Conservation (phyloP, 345 rosid species). For the Populus nigra region DNA sequence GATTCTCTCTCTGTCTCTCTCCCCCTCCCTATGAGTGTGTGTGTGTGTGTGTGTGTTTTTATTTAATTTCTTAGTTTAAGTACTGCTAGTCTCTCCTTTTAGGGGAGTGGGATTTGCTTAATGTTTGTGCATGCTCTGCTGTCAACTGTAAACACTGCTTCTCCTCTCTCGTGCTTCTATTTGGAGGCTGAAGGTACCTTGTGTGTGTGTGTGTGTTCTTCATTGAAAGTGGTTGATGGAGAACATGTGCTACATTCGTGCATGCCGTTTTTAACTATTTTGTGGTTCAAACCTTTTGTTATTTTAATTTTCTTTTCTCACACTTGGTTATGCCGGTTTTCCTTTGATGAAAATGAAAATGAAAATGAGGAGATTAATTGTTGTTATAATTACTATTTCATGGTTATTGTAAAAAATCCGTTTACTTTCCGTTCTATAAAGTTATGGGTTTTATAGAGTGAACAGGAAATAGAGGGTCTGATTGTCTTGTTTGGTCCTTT, state of each 20-base stretch:
- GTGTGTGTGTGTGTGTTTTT: too few relatives aligned
- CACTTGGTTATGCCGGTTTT: background rate
- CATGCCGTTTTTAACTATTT: background rate
- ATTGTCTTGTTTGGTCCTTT: background rate
- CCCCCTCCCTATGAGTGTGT: too few relatives aligned
- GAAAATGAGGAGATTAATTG: background rate
- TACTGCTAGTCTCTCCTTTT: constrained; percentile 23
- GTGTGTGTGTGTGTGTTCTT: too few relatives aligned
- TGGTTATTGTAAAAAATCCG: too few relatives aligned
- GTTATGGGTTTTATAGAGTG: background rate
- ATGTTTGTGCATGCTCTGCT: background rate
- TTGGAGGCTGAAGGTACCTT: constrained; percentile 1
- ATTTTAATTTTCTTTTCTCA: background rate
- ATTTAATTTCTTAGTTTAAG: constrained; percentile 4
- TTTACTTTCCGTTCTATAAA: background rate
- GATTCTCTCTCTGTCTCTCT: constrained; percentile 17
- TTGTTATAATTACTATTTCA: background rate
- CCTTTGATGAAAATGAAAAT: background rate
- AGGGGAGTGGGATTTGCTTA: constrained; percentile 11
- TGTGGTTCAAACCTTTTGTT: background rate
- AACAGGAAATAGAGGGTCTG: background rate
- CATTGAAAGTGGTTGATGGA: background rate
- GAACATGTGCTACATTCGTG: background rate
- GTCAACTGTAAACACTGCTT: background rate
- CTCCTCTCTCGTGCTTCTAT: constrained; percentile 12